Conservation (phyloP, 1,139 yeast species). For the Candida tropicalis region DNA sequence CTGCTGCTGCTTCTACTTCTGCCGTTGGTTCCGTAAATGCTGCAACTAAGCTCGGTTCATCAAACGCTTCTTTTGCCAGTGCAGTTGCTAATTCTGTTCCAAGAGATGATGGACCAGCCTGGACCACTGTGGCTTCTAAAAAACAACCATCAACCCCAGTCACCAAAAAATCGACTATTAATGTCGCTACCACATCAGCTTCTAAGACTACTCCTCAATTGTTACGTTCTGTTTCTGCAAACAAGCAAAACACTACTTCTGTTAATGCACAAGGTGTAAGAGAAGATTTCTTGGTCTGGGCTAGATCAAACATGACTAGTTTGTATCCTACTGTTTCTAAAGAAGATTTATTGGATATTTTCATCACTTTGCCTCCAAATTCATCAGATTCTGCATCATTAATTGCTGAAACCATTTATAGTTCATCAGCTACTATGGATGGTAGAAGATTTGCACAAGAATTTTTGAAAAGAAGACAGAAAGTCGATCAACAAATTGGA, state of each 20-base stretch:
- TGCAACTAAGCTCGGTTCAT: slow-evolving; percentile 2
- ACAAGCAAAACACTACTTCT: slow-evolving; percentile 28
- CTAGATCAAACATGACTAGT: slow-evolving; percentile 70
- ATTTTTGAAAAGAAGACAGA: slow-evolving; percentile 75
- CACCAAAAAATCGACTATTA: slow-evolving; percentile 22
- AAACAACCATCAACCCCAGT: slow-evolving; percentile 23
- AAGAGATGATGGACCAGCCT: slow-evolving; percentile 35
- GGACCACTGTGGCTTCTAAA: slow-evolving; percentile 46
- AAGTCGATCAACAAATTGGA: slow-evolving; percentile 63
- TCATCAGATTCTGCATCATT: slow-evolving; percentile 76
- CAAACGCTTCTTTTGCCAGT: slow-evolving; percentile 32
- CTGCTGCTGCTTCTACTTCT: slow-evolving; percentile 13
- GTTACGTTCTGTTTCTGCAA: slow-evolving; percentile 49
- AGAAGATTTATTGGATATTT: slow-evolving; percentile 77
- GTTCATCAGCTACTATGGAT: slow-evolving; percentile 90
- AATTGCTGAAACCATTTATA: slow-evolving; percentile 89
- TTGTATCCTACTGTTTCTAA: slow-evolving; percentile 74
- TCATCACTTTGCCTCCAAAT: slow-evolving; percentile 72
- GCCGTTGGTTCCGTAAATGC: background rate
- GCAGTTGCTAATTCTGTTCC: slow-evolving; percentile 31
- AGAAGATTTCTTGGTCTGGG: slow-evolving; percentile 85
- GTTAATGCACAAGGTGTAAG: slow-evolving; percentile 35
- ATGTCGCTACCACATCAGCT: slow-evolving; percentile 21
- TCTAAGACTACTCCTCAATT: slow-evolving; percentile 43
- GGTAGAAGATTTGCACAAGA: slow-evolving; percentile 94